Evolutionary conservation across 495 filamentous ascomycete genomes (phyloP), one percentile per base, ranked within the genome.

Genomic region (Aspergillus indologenus): DNA sequence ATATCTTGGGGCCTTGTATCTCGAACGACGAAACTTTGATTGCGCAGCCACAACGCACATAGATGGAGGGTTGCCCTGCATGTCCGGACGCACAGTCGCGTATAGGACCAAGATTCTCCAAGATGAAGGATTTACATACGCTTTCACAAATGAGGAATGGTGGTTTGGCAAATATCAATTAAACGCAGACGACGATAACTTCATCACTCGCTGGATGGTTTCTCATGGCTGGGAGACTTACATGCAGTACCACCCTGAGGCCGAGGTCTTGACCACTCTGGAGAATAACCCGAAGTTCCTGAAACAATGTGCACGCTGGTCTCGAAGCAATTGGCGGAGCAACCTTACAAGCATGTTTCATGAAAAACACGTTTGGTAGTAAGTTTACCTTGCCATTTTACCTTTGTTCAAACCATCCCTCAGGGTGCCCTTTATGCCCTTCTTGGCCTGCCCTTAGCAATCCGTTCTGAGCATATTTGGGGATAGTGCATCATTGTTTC

Each of bases 181-280:
- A 61, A 91, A 92, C 66, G 87, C 87, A 6, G 90, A 91, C 64
- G 90, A 93, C 65, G 90, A 93, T 75, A 92, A 92, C 69, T 92
- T 87, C 67, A 86, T 91, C 48, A 91, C 90, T 6, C 82, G 89
- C 22, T 93, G 88, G 85, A 80, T 91, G 68, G 86, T 90, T 50
- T 84, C 83, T 22, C 84, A 90, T 68, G 79, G 82, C 47, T 90
- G 89, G 86, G 85, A 87, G 66, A 90, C 88, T 17, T 85, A 79
- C 71, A 88, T 90, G 65, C 89, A 93, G 72, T 88, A 89, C 68
- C 83, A 89, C 63, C 78, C 78, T 29, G 83, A 90, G 61, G 86
- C 86, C 23, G 85, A 90, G 69, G 82, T 93, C 49, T 79, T 87
- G 69, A 93, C 90, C 8, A 90, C 86, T 3, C 73, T 91, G 53